Percentiles rank a stretch among this genome's conserved stretches.
Conservation (phyloP, 2,329 filamentous ascomycete species). For the Parastagonospora avenae region DNA sequence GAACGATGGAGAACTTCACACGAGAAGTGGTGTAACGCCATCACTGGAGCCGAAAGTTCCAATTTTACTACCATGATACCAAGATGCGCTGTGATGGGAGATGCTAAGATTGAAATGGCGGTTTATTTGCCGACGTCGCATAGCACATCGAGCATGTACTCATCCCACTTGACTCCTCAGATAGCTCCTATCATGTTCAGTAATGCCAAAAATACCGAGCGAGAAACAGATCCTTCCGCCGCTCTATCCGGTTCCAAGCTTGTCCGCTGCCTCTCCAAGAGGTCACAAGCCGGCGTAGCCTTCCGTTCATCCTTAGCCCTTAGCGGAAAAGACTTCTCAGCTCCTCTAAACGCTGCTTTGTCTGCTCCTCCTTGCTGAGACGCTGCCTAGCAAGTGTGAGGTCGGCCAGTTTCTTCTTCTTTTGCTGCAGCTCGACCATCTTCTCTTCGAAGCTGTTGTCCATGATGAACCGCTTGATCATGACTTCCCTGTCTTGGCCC, state of each 20-base stretch:
- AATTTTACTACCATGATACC: too few relatives aligned
- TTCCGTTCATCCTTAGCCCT: neutral
- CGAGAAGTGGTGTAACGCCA: too few relatives aligned
- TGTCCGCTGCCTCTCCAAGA: neutral
- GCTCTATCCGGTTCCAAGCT: slow-evolving; percentile 6
- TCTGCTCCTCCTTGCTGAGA: slow-evolving; percentile 64
- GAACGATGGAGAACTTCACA: too few relatives aligned
- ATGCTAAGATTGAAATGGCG: too few relatives aligned
- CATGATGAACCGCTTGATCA: slow-evolving; percentile 91
- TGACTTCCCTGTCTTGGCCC: slow-evolving; percentile 83
- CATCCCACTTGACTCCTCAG: neutral
- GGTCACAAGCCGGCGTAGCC: slow-evolving; percentile 4
- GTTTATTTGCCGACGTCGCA: too few relatives aligned
- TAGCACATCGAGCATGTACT: too few relatives aligned
- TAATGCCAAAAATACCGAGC: neutral
- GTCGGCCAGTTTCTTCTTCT: slow-evolving; percentile 90
- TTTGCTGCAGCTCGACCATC: slow-evolving; percentile 85
- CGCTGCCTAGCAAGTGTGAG: slow-evolving; percentile 65
- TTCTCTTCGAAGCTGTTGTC: slow-evolving; percentile 88
- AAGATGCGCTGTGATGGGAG: too few relatives aligned
- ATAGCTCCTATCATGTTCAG: neutral
- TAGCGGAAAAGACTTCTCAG: slow-evolving; percentile 62
- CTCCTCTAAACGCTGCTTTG: slow-evolving; percentile 68
- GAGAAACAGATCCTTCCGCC: neutral
- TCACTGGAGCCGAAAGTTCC: too few relatives aligned